Base-by-base conservation (phyloP, 768 basidiomycete genomes). In the Mycena vulgaris region DNA sequence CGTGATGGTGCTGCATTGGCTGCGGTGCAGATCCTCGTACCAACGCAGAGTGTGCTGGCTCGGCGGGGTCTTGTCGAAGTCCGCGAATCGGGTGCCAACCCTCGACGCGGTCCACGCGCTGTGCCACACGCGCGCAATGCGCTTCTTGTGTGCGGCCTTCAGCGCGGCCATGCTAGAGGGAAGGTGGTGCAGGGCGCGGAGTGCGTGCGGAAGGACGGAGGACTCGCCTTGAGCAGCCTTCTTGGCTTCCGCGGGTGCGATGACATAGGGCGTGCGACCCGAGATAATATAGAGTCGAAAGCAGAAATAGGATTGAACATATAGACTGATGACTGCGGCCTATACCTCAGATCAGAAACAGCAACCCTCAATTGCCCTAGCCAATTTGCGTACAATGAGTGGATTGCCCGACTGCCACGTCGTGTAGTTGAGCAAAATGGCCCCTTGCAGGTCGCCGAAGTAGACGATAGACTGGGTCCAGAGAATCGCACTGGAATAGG, bases 281-380 rank as follows among this genome's bases (percentile, higher is more conserved):
- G 80, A 80, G 37, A 80, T 78, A 16, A 71, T 57, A 52, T 69
- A 80, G 25, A 82, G 75, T 5, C 81, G 77, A 48, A 75, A 73
- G 45, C 74, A 75, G 63, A 79, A 82, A 66, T 76, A 82, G 7
- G 66, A 40, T 62, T 82, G 81, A 31, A 82, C 80, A 55, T 80
- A 82, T 27, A 77, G 40, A 23, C 76, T 77, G 23, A 80, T 79
- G 27, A 68, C 66, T 9, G 80, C 79, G 17, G 79, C 79, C 80
- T 81, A 17, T 25, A 2, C 16, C 30, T 5, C 31, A 30, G 25
- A 57, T 25, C 6, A 21, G 8, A n/a, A n/a, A n/a, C n/a, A n/a
- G n/a, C n/a, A n/a, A n/a, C n/a, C n/a, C n/a, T n/a, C 17, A 7
- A 39, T 23, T 27, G 14, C 23, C 27, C 21, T 27, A 51, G 27